Evolutionary conservation across 2,329 filamentous ascomycete species (phyloP), one percentile per base, ranked within the genome.

Genomic region (Penicillium crustosum): DNA sequence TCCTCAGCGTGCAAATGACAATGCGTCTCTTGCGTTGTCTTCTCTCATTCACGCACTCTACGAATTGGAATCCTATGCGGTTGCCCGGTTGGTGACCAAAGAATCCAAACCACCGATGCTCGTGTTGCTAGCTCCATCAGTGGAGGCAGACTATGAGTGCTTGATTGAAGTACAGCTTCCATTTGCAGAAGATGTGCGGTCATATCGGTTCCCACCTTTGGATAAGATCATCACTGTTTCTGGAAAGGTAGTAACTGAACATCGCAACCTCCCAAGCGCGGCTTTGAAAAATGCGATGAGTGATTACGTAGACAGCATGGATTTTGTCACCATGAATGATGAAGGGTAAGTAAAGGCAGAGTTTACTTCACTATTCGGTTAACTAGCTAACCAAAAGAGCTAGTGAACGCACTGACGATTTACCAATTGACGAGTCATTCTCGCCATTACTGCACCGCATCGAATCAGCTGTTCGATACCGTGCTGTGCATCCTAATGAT

Each of bases 231-330:
- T 96, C 59, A 97, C 93, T 0, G 83, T 95, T n/a, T 91, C 87
- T 12, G 93, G 93, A 1, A 89, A 90, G 62, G 83, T 84, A 9
- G 79, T 97, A 49, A 90, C 85, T 12, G 87, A 93, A 66, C 93
- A 99, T 68, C 88, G 91, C 36, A 87, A 95, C 59, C 80, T 99
- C 2, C 94, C 94, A 0, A 87, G 80, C 10, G 82, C 89, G 2
- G 85, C 90, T 33, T 81, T 99, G 25, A 82, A 85, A 53, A 78
- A 88, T 49, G 89, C 91, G 1, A 97, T 99, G 93, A 89, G 87
- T 71, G 86, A 91, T 62, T 97, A 93, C 66, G 91, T 99, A 8
- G 91, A 97, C 71, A 86, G 85, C 8, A 96, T 99, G 93, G 93
- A 97, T 68, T 79, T 99, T 2, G 64, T 88, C 67, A 88, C 82